These are phyloP conservation scores for Penicillium griseofulvum DNA, from an alignment of 2,329 filamentous ascomycete genomes.

Conservation along the genomic window DNA sequence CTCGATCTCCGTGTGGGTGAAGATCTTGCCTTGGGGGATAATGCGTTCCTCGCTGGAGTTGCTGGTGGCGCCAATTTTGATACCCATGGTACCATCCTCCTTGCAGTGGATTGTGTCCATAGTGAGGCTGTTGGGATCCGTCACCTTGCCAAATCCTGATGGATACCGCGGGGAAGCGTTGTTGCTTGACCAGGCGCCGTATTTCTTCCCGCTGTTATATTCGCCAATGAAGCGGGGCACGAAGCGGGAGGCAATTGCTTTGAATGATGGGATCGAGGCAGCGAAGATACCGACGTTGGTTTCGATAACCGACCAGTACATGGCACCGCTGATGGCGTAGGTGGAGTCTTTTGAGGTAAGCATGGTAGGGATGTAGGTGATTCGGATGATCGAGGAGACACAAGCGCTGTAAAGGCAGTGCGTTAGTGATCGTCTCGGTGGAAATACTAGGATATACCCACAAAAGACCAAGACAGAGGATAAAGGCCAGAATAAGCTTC, in stretches of 20 bases:
- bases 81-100: slow-evolving; percentile 20
- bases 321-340: slow-evolving; percentile 41
- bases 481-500: slow-evolving; percentile 45
- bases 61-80: slow-evolving; percentile 21
- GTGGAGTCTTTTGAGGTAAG: slow-evolving; percentile 37
- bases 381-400: slow-evolving; percentile 48
- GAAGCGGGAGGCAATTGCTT: slow-evolving; percentile 42
- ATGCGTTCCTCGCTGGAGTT: slow-evolving; percentile 32
- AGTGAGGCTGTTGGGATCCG: slow-evolving; percentile 19
- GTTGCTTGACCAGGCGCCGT: slow-evolving; percentile 24
- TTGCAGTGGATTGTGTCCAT: slow-evolving; percentile 19
- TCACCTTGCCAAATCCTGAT: slow-evolving; percentile 30
- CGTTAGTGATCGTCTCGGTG: background rate
- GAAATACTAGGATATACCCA: slow-evolving; percentile 11
- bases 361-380: slow-evolving; percentile 47
- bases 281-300: slow-evolving; percentile 45
- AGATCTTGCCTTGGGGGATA: slow-evolving; percentile 33
- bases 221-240: slow-evolving; percentile 43
- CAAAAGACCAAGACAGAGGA: slow-evolving; percentile 54
- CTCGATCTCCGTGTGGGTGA: slow-evolving; percentile 32
- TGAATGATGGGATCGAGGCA: slow-evolving; percentile 44
- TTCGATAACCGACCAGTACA: slow-evolving; percentile 48
- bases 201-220: slow-evolving; percentile 27
- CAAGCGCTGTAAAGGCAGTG: slow-evolving; percentile 38
- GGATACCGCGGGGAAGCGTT: slow-evolving; percentile 17